Conservation (phyloP, 2,329 filamentous ascomycete species). For the Alternaria sp. region DNA sequence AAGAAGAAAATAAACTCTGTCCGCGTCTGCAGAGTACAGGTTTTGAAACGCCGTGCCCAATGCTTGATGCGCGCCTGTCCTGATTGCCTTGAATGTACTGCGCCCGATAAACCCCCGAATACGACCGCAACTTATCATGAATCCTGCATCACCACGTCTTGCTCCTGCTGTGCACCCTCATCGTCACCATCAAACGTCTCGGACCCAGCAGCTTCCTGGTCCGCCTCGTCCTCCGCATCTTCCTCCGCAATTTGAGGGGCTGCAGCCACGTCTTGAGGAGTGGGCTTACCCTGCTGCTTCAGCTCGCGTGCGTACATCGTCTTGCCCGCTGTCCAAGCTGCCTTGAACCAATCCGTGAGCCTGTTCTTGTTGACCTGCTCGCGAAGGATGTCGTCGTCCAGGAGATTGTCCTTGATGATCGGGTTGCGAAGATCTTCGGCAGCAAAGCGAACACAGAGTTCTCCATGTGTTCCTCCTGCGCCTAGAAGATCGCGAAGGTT, state of each 20-base stretch:
- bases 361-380: slow-evolving; percentile 72
- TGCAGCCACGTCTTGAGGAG: slow-evolving; percentile 1
- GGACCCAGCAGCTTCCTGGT: slow-evolving; percentile 14
- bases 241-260: slow-evolving; percentile 1
- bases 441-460: slow-evolving; percentile 63
- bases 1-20: slow-evolving; percentile 11
- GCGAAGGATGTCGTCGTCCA: slow-evolving; percentile 74
- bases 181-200: slow-evolving; percentile 38
- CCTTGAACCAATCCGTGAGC: slow-evolving; percentile 73
- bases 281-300: slow-evolving; percentile 24
- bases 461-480: slow-evolving; percentile 65
- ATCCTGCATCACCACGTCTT: slow-evolving; percentile 48
- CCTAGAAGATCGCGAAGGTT: slow-evolving; percentile 38
- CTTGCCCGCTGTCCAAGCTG: slow-evolving; percentile 52
- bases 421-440: slow-evolving; percentile 69
- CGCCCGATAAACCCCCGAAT: slow-evolving; percentile 29
- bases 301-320: slow-evolving; percentile 39
- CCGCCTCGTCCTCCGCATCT: slow-evolving; percentile 7
- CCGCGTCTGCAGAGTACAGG: slow-evolving; percentile 13
- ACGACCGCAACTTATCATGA: slow-evolving; percentile 24
- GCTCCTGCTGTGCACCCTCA: slow-evolving; percentile 29
- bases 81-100: slow-evolving; percentile 16
- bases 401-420: slow-evolving; percentile 74
- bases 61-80: slow-evolving; percentile 24
- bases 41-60: slow-evolving; percentile 40